Base-by-base conservation (phyloP, 2,329 filamentous ascomycete species). In the Elsinoe necatrix region DNA sequence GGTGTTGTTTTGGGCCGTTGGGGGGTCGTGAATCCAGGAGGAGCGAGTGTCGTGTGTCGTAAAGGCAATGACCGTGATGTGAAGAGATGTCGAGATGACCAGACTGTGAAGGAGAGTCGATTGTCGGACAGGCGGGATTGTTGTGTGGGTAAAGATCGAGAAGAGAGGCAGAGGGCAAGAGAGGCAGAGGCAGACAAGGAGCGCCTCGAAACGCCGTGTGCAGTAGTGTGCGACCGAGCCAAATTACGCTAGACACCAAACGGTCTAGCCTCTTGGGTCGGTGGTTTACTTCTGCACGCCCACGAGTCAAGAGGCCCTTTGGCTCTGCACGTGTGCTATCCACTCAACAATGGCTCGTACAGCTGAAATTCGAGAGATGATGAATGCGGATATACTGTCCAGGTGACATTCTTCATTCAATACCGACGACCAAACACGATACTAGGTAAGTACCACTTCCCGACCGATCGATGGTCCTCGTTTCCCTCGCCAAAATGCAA, bases 1-100 rank as follows among this genome's bases (percentile, higher is more conserved):
- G 48, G 48, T 52, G 48, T 52, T 52, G 48, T 52, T 52, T 52
- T 52, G 29, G 31, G 31, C 48, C 48, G 52, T 42, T 55, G 52
- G n/a, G n/a, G 21, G 31, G 23, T 42, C 21, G 52, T 31, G 37
- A 55, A 18, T 29, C 29, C 20, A 45, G 52, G 14, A 20, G 41
- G 41, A 48, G 54, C 39, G 54, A 56, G 16, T 45, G 41, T 56
- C 48, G 48, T 34, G 48, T 34, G 48, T 52, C 48, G 25, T 16
- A 11, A 23, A 34, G 20, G 14, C 34, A 23, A 39, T 16, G 48
- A 52, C 48, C 31, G 48, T 52, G 45, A 20, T 50, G 45, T 11
- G 31, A 23, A 37, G 29, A 27, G 48, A 25, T 45, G 41, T 45
- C 48, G 48, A 25, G 29, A 39, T 25, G 48, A 37, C 48, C 25